Base-by-base conservation (phyloP, 176 grass and related monocot species). In the Triticum monococcum region DNA sequence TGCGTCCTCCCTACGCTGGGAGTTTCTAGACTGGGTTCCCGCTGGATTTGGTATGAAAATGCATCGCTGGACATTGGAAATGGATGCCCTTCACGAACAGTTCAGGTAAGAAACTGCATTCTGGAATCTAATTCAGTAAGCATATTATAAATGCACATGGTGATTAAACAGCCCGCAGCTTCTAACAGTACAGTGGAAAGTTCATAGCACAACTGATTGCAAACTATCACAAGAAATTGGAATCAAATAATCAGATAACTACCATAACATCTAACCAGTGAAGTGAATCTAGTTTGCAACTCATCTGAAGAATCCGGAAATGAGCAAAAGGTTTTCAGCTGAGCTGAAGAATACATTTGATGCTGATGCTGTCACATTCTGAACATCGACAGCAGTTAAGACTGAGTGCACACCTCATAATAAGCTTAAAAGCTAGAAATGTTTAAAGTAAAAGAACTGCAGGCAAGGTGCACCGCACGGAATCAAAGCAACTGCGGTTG, bases 251-350 rank as follows among this genome's bases (percentile, higher is more conserved):
- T 37, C 7, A 8, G 36, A 37, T 8, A 36, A 7, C 35, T 36
- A 68, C 56, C 50, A 3, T 70, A 25, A 60, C 52, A 78, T 68
- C 18, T 35, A 23, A 36, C 52, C 24, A 37, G 14, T 48, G 48
- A 57, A 59, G 13, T 72, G 52, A 12, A 52, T 38, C 3, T 60
- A n/a, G n/a, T 52, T 18, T 26, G 8, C 37, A 65, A 36, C 57
- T 66, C 17, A 20, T 79, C 18, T 70, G n/a, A 79, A 85, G 65
- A 72, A 79, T 73, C 79, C 1, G 1, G 36, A 78, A 48, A 36
- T 1, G 16, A 33, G 8, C 12, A 46, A 64, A 84, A 84, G 22
- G 3, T 20, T 25, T 62, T 46, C 13, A 32, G 8, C 23, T 68
- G 14, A 64, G 2, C 24, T 78, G 9, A 79, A 84, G 1, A 56